Conservation (phyloP, 768 basidiomycete genomes). For the Boletus vinaceobasis region DNA sequence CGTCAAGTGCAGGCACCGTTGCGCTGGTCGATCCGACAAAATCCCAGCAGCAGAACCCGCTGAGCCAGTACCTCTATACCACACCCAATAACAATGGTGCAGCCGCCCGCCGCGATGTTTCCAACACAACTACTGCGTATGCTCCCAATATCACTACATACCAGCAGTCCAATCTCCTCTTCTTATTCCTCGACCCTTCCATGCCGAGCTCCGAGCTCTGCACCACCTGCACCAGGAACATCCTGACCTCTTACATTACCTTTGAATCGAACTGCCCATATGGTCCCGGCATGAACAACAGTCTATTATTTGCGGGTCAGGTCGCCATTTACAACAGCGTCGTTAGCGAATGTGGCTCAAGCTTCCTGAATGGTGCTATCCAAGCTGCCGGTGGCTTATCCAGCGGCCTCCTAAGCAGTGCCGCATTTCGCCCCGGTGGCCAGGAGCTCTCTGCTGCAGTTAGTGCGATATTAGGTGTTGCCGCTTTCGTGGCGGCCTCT, state of each 20-base stretch:
- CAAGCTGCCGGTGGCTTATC: slow-evolving; percentile 65
- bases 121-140: slow-evolving; percentile 29
- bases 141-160: slow-evolving; percentile 56
- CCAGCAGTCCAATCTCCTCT: slow-evolving; percentile 61
- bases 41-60: slow-evolving; percentile 9
- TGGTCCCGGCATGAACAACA: slow-evolving; percentile 66
- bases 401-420: slow-evolving; percentile 31
- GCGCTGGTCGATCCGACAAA: slow-evolving; percentile 5
- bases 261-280: slow-evolving; percentile 74
- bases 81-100: slow-evolving; percentile 16
- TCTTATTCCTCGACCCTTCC: slow-evolving; percentile 68
- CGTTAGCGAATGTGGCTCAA: slow-evolving; percentile 58
- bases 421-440: slow-evolving; percentile 23
- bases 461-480: slow-evolving; percentile 32
- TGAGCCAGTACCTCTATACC: slow-evolving; percentile 27
- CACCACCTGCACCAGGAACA: slow-evolving; percentile 73
- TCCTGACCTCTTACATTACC: slow-evolving; percentile 72
- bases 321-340: slow-evolving; percentile 60
- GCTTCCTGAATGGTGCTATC: slow-evolving; percentile 66
- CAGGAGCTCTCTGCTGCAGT: slow-evolving; percentile 29
- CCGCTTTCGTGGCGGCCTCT: slow-evolving; percentile 31
- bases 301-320: slow-evolving; percentile 66
- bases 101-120: slow-evolving; percentile 24
- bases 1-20: slow-evolving; percentile 21
- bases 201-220: slow-evolving; percentile 59